Base-by-base conservation (phyloP, 371 early-diverging fungal species). In the Mycotypha africana region DNA sequence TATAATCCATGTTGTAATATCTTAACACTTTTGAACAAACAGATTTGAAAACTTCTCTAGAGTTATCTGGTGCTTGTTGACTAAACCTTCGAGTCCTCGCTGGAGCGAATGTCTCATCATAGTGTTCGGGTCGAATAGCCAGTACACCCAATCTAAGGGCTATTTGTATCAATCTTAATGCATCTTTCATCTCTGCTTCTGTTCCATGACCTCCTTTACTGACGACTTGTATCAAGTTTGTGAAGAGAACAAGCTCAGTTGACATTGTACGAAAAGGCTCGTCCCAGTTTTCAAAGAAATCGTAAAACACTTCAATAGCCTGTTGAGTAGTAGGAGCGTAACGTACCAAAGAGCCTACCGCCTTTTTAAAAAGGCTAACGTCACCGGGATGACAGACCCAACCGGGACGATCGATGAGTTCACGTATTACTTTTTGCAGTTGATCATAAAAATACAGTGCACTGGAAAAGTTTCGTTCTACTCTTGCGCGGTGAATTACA, bases 221-320 rank as follows among this genome's bases (percentile, higher is more conserved):
- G 30, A 39, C 20, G 2, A 44, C 45, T 15, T 15, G 57, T 1
- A 61, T 33, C 11, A 61, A 15, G 43, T 61, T 61, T 16, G 48
- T 61, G 4, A 61, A 28, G 1, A 43, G 12, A 2, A 38, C 25
- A 7, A 46, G 2, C 26, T 61, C 53, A 5, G 31, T 38, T 1
- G 20, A 2, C 17, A 14, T 22, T 3, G 41, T 44, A 1, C 57
- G 45, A 1, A 56, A 38, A 1, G 57, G 57, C 4, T 31, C 30
- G 2, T 43, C 12, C 6, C 33, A 16, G 4, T 53, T 25, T 11
- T 9, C 22, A 1, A 56, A 28, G 2, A 52, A 32, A 0, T 42
- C 38, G 10, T 45, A 19, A 3, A 44, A 40, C 30, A 49, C 52
- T 9, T 46, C n/a, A 5, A 45, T 12, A 8, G 56, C 42, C 5